Base-by-base conservation (phyloP, 73 alveolate genomes). In the Blepharisma japonicum region DNA sequence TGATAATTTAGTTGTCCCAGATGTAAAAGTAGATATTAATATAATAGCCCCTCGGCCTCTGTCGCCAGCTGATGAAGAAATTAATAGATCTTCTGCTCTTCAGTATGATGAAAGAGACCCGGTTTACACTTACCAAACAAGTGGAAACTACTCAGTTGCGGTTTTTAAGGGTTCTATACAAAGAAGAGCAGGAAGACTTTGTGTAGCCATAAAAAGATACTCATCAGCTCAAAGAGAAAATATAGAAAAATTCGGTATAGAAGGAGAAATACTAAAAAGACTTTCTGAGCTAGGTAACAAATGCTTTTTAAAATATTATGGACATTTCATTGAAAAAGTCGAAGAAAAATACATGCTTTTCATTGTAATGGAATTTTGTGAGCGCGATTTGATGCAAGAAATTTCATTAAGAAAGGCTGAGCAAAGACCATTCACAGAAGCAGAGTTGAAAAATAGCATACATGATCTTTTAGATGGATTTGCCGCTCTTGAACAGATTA, bases 271-370 rank as follows among this genome's bases (percentile, higher is more conserved):
- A 2, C 39, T 61, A 0, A 61, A 39, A 25, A 11, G 5, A 61
- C 23, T 61, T 14, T 61, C 74, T 1, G 74, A 48, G 0, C 3
- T 32, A 61, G 5, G 5, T 14, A 4, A 1, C 49, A 39, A 61
- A 25, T 61, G 74, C 47, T 61, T 61, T 25, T 25, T 61, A 25
- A 61, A 14, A 61, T 61, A 14, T 25, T 61, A 61, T 5, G 74
- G 74, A 25, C 23, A n/a, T 14, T 61, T 61, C 23, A 61, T 20
- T 20, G 74, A 20, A 20, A 39, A 61, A 18, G 5, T 8, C 2
- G 74, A n/a, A 61, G 42, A 32, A 32, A 32, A 32, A 3, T 32
- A 32, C 42, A 32, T 32, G 42, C 74, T 61, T 0, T 61, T 20
- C 4, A 61, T 61, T 3, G n/a, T 61, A 20, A 61, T 61, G 74